phyloP scores from a whole-genome alignment of 1,284 basidiomycete species.

The Bondarzewia mesenterica region DNA sequence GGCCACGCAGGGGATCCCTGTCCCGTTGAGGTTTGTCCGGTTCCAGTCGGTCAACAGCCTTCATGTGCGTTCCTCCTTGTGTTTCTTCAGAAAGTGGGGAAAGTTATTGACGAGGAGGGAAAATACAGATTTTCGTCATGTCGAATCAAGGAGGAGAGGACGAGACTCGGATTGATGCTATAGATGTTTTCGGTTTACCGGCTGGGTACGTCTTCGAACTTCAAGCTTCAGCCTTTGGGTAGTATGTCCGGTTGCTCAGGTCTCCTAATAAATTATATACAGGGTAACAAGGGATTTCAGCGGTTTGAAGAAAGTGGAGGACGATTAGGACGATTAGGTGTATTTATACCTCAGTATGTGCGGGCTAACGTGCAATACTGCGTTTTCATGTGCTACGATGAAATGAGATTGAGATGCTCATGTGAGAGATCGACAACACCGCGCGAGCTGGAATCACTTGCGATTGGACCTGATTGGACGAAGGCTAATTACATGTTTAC shows the following conservation, averaged over 20 bases:
- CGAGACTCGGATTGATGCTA: constrained; percentile 68
- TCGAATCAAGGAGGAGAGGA: constrained; percentile 72
- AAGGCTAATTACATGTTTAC: no score
- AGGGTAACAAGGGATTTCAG: constrained; percentile 52
- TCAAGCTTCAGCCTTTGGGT: constrained; percentile 12
- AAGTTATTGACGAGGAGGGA: no score
- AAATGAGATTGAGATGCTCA: no score
- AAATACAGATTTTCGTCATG: constrained; percentile 71
- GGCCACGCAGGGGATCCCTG: constrained; percentile 45
- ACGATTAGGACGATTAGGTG: constrained; percentile 12
- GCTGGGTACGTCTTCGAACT: no score
- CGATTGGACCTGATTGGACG: no score
- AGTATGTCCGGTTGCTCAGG: neutral
- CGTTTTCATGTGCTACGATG: no score
- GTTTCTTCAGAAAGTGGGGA: no score
- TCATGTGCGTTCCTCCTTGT: constrained; percentile 44
- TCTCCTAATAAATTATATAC: constrained; percentile 8
- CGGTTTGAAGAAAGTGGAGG: constrained; percentile 43
- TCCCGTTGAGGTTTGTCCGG: constrained; percentile 64
- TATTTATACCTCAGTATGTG: neutral
- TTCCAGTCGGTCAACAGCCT: constrained; percentile 74
- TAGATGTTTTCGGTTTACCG: constrained; percentile 66
- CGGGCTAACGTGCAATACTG: no score
- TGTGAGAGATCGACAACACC: no score
- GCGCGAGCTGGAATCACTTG: no score